These are phyloP conservation scores for Chytriomyces confervae DNA, from an alignment of 192 early-diverging fungal genomes.

Conservation along the genomic window DNA sequence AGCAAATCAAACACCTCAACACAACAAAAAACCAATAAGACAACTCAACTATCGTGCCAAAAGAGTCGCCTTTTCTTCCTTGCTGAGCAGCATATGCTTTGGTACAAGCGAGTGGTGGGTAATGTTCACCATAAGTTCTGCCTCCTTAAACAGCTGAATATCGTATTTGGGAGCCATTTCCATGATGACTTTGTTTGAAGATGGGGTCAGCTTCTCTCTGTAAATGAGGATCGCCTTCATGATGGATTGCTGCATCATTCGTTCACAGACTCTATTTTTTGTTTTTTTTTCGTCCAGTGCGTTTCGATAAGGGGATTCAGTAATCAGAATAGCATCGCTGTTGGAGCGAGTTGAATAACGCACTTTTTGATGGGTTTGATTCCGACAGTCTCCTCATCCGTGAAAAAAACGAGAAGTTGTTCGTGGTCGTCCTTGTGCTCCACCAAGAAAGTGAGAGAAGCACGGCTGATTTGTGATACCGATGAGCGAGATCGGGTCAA, in stretches of 20 bases:
- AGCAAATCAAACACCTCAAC: too few relatives aligned
- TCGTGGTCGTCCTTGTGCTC: conserved; percentile 74
- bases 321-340: too few relatives aligned
- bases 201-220: conserved; percentile 79
- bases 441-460: conserved; percentile 82
- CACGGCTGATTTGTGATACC: conserved; percentile 57
- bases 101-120: conserved; percentile 95
- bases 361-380: conserved; percentile 88
- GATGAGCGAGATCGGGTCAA: not conserved
- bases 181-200: conserved; percentile 81
- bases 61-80: conserved; percentile 90
- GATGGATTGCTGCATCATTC: conserved; percentile 85
- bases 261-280: conserved; percentile 56
- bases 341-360: conserved; percentile 32
- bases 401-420: conserved; percentile 91
- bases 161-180: conserved; percentile 71
- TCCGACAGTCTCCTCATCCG: conserved; percentile 86
- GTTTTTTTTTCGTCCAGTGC: not conserved
- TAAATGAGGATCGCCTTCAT: conserved; percentile 88
- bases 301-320: not conserved
- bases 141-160: conserved; percentile 88
- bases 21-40: not conserved
- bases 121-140: conserved; percentile 95
- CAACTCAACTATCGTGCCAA: conserved; percentile 80
- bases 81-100: conserved; percentile 81